phyloP scores from a whole-genome alignment of 129 eudicot genomes.

The Gnaphalium uliginosum region DNA sequence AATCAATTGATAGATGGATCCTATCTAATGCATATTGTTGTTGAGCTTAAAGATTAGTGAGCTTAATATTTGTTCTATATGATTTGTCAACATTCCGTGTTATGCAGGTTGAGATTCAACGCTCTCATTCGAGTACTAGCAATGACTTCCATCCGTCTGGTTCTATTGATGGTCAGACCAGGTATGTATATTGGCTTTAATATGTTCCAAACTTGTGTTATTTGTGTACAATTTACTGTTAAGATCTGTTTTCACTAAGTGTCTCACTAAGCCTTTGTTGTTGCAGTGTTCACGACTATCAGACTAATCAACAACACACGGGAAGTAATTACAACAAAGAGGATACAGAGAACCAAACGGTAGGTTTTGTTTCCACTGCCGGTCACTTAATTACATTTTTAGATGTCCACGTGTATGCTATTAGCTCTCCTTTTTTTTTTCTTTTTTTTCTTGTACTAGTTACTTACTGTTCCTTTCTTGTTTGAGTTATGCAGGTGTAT shows the following conservation, averaged over 20 bases:
- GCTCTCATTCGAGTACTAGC: constrained; percentile 41
- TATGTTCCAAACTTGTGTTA: not conserved
- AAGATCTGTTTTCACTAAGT: not conserved
- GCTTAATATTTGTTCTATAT: not conserved
- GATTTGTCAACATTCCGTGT: constrained; percentile 22
- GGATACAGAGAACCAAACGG: constrained; percentile 42
- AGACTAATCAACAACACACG: constrained; percentile 37
- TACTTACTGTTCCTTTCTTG: constrained; percentile 11
- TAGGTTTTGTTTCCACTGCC: constrained; percentile 26
- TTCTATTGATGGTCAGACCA: constrained; percentile 50
- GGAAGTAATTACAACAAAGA: constrained; percentile 39
- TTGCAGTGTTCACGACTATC: constrained; percentile 53
- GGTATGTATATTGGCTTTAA: constrained; percentile 34
- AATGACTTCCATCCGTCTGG: constrained; percentile 43
- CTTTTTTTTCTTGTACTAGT: constrained; percentile 4
- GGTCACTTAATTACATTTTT: not conserved
- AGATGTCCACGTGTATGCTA: constrained; percentile 2
- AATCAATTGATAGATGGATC: not conserved
- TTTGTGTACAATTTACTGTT: not conserved
- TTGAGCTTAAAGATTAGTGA: not conserved
- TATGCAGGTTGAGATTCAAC: constrained; percentile 53
- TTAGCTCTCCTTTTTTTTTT: not conserved
- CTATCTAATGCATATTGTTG: too few relatives aligned
- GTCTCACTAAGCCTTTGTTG: constrained; percentile 8
- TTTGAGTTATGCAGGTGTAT: constrained; percentile 46